These are phyloP conservation scores for Arthrobotrys sinensis DNA, from an alignment of 2,329 filamentous ascomycete genomes.

Conservation along the genomic window DNA sequence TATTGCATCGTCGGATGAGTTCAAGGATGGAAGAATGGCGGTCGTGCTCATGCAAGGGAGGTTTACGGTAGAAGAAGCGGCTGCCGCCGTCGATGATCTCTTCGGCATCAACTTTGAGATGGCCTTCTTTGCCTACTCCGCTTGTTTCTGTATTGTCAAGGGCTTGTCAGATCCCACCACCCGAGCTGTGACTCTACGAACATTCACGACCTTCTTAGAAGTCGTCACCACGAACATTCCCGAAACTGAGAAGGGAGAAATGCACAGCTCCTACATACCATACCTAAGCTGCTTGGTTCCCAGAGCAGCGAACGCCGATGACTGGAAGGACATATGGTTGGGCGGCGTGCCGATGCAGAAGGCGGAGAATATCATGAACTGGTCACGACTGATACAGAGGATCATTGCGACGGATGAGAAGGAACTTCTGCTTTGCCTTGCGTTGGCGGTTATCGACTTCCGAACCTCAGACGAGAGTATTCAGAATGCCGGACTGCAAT, in stretches of 20 bases:
- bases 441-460: constrained; percentile 78
- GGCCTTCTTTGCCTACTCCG: constrained; percentile 78
- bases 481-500: constrained; percentile 74
- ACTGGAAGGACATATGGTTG: constrained; percentile 76
- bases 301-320: constrained; percentile 73
- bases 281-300: constrained; percentile 75
- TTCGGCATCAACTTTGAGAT: constrained; percentile 77
- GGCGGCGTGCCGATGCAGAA: constrained; percentile 70
- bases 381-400: constrained; percentile 69
- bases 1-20: constrained; percentile 75
- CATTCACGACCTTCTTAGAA: constrained; percentile 76
- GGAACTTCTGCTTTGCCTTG: constrained; percentile 76
- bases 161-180: constrained; percentile 77
- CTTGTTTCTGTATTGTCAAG: constrained; percentile 76
- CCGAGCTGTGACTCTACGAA: constrained; percentile 73
- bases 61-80: constrained; percentile 75
- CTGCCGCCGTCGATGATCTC: constrained; percentile 75
- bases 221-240: constrained; percentile 68
- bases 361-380: constrained; percentile 62
- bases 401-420: constrained; percentile 73
- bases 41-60: constrained; percentile 76
- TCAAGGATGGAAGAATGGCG: constrained; percentile 75
- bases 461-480: constrained; percentile 76
- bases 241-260: constrained; percentile 59
- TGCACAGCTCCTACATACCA: constrained; percentile 66